Percentiles rank a stretch among this genome's conserved stretches.
Evolutionary conservation across 805 yeast genomes (phyloP).

Genomic region (Kuraishia cidri): DNA sequence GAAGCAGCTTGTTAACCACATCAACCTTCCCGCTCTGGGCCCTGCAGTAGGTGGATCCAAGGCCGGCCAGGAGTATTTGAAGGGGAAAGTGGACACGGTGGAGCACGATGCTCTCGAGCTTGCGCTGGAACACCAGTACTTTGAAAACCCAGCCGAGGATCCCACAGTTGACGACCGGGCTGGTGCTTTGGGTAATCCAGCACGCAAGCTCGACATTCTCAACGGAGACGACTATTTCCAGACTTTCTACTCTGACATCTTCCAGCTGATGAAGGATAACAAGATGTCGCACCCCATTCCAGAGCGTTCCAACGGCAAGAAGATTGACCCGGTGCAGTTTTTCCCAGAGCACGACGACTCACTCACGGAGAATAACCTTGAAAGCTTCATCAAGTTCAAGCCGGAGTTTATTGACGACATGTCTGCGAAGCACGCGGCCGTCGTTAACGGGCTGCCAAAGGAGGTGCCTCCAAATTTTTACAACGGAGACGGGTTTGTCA

Average conservation of each 20-base stretch:
- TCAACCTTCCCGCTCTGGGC: too few species aligned
- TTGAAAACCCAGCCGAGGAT: too few species aligned
- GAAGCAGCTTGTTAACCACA: too few species aligned
- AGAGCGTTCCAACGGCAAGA: conserved; percentile 17
- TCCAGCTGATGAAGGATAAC: conserved; percentile 18
- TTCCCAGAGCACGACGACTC: conserved; percentile 16
- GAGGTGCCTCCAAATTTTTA: conserved; percentile 16
- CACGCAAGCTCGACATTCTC: not conserved
- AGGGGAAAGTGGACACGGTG: too few species aligned
- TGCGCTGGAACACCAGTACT: too few species aligned
- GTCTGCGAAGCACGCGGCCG: conserved; percentile 20
- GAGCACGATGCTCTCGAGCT: too few species aligned
- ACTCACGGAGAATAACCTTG: conserved; percentile 16
- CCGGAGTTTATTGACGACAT: conserved; percentile 21
- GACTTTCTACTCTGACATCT: conserved; percentile 15
- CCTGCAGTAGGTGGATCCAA: too few species aligned
- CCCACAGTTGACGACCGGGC: too few species aligned
- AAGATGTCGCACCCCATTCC: conserved; percentile 19
- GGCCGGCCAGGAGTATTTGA: too few species aligned
- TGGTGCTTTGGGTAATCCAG: too few species aligned
- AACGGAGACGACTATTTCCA: not conserved
- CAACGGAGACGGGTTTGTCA: conserved; percentile 42
- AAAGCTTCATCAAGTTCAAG: conserved; percentile 16
- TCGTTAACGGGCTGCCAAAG: conserved; percentile 18
- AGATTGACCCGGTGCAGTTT: conserved; percentile 21